Evolutionary conservation across 495 filamentous ascomycete genomes (phyloP), one percentile per base, ranked within the genome.

Genomic region (Daldinia decipiens): DNA sequence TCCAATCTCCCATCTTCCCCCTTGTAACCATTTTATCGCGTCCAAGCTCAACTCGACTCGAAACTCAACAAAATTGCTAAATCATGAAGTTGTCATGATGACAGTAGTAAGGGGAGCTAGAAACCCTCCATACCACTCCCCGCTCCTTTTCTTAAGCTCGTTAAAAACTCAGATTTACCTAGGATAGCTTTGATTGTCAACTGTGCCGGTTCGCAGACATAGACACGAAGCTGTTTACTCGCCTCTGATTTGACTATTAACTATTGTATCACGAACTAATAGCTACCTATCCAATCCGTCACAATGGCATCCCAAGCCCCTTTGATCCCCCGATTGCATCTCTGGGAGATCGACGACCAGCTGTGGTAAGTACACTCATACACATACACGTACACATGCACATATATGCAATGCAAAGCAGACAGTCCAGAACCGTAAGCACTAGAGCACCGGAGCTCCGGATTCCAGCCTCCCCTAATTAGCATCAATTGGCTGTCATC

Each of bases 291-390:
- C 26, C n/a, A 58, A 47, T 17, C 19, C 29, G 12, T 36, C 64
- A 76, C 47, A 52, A 87, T 86, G 85, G 76, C 82, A 36, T 36
- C 34, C 34, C 34, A 36, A 24, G 27, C 50, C 1, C 81, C 85
- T 19, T 77, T 79, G 43, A 74, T 85, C 54, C 85, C 83, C 7
- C 81, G 85, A 17, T 80, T 87, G 79, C 82, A 87, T 72, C 81
- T 87, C 63, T 86, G 82, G 62, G 85, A 87, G 79, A 83, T 87
- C 59, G 83, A 82, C 61, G 85, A 87, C 59, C 82, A 83, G 70
- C 36, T 81, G 24, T 87, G 85, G 85, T 85, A 77, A 59, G 79
- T 56, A 59, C 29, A 34, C 17, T 36, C 21, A 32, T 3, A 32
- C 1, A 34, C 9, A 11, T 12, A 34, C 17, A 43, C 21, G 9